These are phyloP conservation scores for Coemansia aciculifera DNA, from an alignment of 192 early-diverging fungal genomes.

Conservation along the genomic window DNA sequence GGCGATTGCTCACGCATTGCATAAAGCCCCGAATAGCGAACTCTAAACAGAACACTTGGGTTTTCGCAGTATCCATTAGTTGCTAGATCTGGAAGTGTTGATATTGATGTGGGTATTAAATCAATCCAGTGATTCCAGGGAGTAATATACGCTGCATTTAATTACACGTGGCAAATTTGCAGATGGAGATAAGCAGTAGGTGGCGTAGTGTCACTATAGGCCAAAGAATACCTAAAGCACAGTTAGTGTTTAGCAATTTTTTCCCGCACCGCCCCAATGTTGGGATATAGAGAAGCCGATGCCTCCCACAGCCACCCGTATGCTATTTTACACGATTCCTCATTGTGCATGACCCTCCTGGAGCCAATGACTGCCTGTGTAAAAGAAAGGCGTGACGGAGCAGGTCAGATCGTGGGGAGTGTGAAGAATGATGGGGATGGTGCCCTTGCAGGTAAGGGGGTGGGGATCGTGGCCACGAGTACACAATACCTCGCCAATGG, in stretches of 20 bases:
- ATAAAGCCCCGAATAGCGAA: not conserved
- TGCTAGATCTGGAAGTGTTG: too few species aligned
- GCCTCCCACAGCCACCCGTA: too few species aligned
- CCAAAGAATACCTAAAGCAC: not conserved
- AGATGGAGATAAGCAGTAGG: not conserved
- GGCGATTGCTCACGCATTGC: not conserved
- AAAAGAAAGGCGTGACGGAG: not conserved
- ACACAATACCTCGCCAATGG: not conserved
- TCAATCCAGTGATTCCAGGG: not conserved
- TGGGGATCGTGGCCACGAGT: not conserved
- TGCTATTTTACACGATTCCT: too few species aligned
- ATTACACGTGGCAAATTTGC: not conserved
- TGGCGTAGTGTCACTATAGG: not conserved
- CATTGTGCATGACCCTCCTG: too few species aligned
- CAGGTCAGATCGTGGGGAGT: not conserved
- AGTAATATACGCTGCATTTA: not conserved
- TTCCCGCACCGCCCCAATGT: not conserved
- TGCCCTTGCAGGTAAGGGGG: not conserved
- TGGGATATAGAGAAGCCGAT: not conserved
- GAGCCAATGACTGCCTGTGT: too few species aligned
- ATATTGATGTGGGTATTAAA: not conserved
- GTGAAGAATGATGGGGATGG: not conserved
- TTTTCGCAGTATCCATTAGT: not conserved
- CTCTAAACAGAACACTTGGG: too few species aligned
- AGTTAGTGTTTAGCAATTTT: not conserved